Base-by-base conservation (phyloP, 2,329 filamentous ascomycete species). In the Eutypa lata region DNA sequence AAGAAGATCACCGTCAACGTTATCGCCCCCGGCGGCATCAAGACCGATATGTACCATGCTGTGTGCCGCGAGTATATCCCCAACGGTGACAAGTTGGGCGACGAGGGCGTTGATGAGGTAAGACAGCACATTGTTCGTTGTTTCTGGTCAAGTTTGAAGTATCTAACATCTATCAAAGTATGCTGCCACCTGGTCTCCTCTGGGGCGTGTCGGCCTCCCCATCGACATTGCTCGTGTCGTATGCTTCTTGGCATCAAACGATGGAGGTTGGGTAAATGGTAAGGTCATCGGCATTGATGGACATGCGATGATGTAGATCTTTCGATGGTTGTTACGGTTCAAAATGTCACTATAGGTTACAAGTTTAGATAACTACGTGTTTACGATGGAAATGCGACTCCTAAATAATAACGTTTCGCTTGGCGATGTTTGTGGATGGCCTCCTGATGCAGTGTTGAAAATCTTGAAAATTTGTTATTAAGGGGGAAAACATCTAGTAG, bases 1-100 rank as follows among this genome's bases (percentile, higher is more conserved):
- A 79, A 84, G 63, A 81, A 82, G 52, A 85, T 87, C 66, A 87
- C 84, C 0, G 83, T 87, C 68, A 88, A 88, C 64, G 82, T 81
- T 44, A 77, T 88, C 31, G 85, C 85, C 0, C 85, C 85, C 0
- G 85, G 84, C 52, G 84, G 83, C 14, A 85, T 86, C 69, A 86
- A 85, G 73, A 84, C 80, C 14, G 84, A 87, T 61, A 87, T 87
- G 84, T 87, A 83, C 71, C 79, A 86, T 71, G 78, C 78, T 51
- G 82, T 85, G 44, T 85, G 82, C 74, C 76, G 79, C 56, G 82
- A 85, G 73, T 85, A 85, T 70, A 84, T 85, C 61, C 82, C 82
- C 53, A 72, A 70, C 56, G 82, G 82, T 45, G 75, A 75, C 52
- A 78, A 77, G 57, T 71, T 84, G 61, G 73, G 62, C 63, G 76